Evolutionary conservation across 257 asterid species (phyloP), one percentile per base, ranked within the genome.

Genomic region (Thymus quinquecostatus): DNA sequence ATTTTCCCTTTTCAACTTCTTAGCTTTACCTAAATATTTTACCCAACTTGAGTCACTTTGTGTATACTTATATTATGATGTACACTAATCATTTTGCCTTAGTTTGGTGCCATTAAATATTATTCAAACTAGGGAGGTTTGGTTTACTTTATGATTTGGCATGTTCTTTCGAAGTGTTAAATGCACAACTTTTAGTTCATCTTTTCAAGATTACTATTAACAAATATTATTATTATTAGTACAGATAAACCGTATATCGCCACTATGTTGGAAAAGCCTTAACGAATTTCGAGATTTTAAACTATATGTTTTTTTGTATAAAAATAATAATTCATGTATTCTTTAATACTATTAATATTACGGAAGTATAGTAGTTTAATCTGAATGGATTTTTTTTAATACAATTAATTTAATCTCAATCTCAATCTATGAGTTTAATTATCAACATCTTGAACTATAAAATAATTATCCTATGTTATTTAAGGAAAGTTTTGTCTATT

Each of bases 221-320:
- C 59, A 47, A 33, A 60, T 11, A 59, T 32, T 27, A 21, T 28
- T 41, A 36, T 28, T 50, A 51, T 34, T 66, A 66, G 12, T 36
- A 51, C 60, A 14, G 48, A 45, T 58, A 4, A 66, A 43, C 56
- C 70, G 21, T 21, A 21, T 57, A 60, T 65, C 54, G 54, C 74
- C 55, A 28, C 70, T 68, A 68, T 58, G 78, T 61, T 61, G 67
- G 67, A 75, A 53, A 54, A 44, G 66, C 21, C 48, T 54, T 8
- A 61, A 34, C 56, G 9, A 54, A 55, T 63, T 69, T 69, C 72
- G 43, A 69, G 66, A 63, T 44, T 9, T 57, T 13, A 50, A 50
- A 58, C 29, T 27, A 57, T 32, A 32, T 41, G 10, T 7, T 12
- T 44, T 44, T 44, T 7, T 44, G 11, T 44, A 44, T 44, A 8